Conservation (phyloP, 495 filamentous ascomycete species). For the Neurospora intermedia region DNA sequence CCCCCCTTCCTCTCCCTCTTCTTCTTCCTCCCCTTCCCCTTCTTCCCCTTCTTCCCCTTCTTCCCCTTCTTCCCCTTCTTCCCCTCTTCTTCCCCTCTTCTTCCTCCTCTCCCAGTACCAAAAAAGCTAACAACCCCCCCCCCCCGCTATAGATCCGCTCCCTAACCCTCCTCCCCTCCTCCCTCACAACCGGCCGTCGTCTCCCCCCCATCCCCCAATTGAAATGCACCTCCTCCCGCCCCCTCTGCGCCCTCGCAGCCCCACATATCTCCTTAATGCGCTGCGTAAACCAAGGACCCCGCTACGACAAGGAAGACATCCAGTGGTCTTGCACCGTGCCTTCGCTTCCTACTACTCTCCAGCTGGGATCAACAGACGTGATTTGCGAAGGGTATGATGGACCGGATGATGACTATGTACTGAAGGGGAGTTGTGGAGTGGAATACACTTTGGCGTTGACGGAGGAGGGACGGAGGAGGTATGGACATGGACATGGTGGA, state of each 20-base stretch:
- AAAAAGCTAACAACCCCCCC: no score
- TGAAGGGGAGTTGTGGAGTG: constrained; percentile 86
- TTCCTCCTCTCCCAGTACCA: no score
- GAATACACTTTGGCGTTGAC: constrained; percentile 82
- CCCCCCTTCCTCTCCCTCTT: no score
- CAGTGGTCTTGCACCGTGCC: constrained; percentile 80
- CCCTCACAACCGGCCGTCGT: constrained; percentile 60
- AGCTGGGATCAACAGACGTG: constrained; percentile 83
- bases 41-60: no score
- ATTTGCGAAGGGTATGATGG: constrained; percentile 79
- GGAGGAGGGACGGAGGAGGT: constrained; percentile 64
- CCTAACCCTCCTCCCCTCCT: constrained; percentile 59
- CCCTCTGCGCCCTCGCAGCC: constrained; percentile 51
- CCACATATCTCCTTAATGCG: constrained; percentile 61
- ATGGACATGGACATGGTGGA: constrained; percentile 15
- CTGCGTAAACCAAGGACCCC: constrained; percentile 71
- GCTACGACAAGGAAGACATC: constrained; percentile 59
- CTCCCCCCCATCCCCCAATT: constrained; percentile 70
- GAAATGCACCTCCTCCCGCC: constrained; percentile 66
- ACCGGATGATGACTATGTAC: constrained; percentile 66
- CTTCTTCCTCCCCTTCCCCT: no score
- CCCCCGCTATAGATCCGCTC: constrained; percentile 41
- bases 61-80: no score
- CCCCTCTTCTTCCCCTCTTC: no score
- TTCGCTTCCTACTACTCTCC: constrained; percentile 67